A percentile compares a stretch with the other conserved stretches of the same genome.
These are phyloP conservation scores for Dactylella cylindrospora DNA, from an alignment of 2,329 filamentous ascomycete genomes.

Conservation along the genomic window DNA sequence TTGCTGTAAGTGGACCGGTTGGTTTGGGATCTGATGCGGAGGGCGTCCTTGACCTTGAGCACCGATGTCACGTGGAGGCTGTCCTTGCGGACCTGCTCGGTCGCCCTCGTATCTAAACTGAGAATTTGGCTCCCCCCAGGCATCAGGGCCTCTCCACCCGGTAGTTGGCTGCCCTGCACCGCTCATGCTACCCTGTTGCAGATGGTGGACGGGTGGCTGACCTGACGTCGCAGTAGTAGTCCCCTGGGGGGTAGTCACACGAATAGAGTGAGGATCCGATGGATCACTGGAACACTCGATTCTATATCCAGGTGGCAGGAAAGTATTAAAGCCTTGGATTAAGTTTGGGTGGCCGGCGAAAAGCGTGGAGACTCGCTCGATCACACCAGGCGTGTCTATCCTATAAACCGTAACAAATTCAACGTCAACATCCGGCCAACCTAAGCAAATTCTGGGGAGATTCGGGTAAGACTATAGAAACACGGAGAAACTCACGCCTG, in stretches of 20 bases:
- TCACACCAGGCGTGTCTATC: constrained; percentile 96
- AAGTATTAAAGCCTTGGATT: constrained; percentile 98
- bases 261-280: constrained; percentile 59
- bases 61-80: constrained; percentile 25
- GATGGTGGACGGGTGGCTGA: constrained; percentile 46
- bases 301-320: constrained; percentile 89
- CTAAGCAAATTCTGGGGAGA: constrained; percentile 22
- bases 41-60: constrained; percentile 45
- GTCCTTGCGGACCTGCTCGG: constrained; percentile 44
- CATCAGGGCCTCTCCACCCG: constrained; percentile 20
- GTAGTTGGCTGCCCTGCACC: constrained; percentile 23
- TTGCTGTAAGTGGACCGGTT: constrained; percentile 37
- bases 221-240: constrained; percentile 55
- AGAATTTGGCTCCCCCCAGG: constrained; percentile 27
- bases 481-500: constrained; percentile 68
- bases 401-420: constrained; percentile 52
- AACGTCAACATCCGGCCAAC: constrained; percentile 16
- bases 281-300: constrained; percentile 70
- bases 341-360: constrained; percentile 94
- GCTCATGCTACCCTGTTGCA: constrained; percentile 43
- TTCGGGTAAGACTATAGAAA: constrained; percentile 17
- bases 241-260: constrained; percentile 96
- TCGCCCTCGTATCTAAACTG: constrained; percentile 34
- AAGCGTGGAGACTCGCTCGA: constrained; percentile 90
- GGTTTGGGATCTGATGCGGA: constrained; percentile 20